phyloP scores from a whole-genome alignment of 2,329 filamentous ascomycete species.

The Neofusicoccum laricinum region DNA sequence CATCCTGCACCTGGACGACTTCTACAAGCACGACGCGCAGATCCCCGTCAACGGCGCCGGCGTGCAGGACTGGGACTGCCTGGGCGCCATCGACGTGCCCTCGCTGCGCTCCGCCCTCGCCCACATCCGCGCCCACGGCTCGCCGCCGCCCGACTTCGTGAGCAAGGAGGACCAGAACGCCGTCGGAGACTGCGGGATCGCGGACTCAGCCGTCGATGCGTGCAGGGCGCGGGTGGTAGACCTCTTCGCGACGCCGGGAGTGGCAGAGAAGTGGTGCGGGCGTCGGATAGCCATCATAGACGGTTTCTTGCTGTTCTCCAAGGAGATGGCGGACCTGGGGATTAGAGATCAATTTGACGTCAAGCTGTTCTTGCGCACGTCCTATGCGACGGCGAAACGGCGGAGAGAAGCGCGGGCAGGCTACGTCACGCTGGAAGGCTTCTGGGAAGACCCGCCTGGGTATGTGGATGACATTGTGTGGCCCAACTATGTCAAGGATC shows the following conservation, averaged over 20 bases:
- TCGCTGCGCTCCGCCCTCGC: conserved; percentile 64
- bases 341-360: conserved; percentile 66
- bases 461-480: conserved; percentile 95
- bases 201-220: conserved; percentile 33
- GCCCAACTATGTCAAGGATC: conserved; percentile 85
- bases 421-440: conserved; percentile 78
- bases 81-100: conserved; percentile 70
- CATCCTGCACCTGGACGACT: conserved; percentile 94
- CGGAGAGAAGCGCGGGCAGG: conserved; percentile 68
- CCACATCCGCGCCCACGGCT: conserved; percentile 68
- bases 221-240: conserved; percentile 25
- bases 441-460: conserved; percentile 91
- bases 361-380: conserved; percentile 72
- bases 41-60: conserved; percentile 44
- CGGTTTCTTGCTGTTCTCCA: conserved; percentile 81
- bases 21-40: conserved; percentile 79
- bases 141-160: conserved; percentile 51
- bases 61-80: conserved; percentile 91
- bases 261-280: conserved; percentile 18
- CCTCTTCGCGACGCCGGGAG: not conserved
- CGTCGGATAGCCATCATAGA: conserved; percentile 71
- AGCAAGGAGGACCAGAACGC: conserved; percentile 61
- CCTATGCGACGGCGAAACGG: conserved; percentile 59
- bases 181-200: conserved; percentile 41
- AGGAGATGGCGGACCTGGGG: conserved; percentile 39